These are phyloP conservation scores for Silybum marianum DNA, from an alignment of 129 eudicot species.

Conservation along the genomic window DNA sequence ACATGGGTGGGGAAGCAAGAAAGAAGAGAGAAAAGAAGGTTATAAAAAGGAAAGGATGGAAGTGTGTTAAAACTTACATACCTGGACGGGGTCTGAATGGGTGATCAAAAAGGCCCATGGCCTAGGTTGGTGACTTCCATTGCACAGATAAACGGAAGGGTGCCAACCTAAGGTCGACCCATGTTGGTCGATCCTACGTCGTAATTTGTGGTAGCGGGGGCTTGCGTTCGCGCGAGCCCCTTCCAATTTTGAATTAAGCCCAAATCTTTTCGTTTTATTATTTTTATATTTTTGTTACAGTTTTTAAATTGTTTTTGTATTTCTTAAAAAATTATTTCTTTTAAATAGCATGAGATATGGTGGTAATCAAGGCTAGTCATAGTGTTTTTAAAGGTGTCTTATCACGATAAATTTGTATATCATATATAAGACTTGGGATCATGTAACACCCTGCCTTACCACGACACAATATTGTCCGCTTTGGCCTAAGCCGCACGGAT, in stretches of 20 bases:
- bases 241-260: background rate
- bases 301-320: background rate
- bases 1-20: constrained; percentile 9
- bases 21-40: background rate
- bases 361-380: no score
- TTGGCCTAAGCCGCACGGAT: no score
- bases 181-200: constrained; percentile 39
- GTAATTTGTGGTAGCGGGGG: constrained; percentile 40
- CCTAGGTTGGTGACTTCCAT: constrained; percentile 35
- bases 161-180: constrained; percentile 25
- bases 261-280: no score
- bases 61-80: constrained; percentile 18
- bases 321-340: no score
- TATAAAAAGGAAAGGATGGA: background rate
- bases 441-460: no score
- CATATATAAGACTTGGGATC: no score
- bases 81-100: constrained; percentile 42
- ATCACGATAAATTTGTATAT: no score
- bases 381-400: no score
- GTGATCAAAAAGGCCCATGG: constrained; percentile 36
- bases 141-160: constrained; percentile 22
- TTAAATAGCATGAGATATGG: no score
- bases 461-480: no score
- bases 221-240: constrained; percentile 42
- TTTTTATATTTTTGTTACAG: no score